phyloP scores from a whole-genome alignment of 2,329 filamentous ascomycete species.

The Fusarium torulosum region DNA sequence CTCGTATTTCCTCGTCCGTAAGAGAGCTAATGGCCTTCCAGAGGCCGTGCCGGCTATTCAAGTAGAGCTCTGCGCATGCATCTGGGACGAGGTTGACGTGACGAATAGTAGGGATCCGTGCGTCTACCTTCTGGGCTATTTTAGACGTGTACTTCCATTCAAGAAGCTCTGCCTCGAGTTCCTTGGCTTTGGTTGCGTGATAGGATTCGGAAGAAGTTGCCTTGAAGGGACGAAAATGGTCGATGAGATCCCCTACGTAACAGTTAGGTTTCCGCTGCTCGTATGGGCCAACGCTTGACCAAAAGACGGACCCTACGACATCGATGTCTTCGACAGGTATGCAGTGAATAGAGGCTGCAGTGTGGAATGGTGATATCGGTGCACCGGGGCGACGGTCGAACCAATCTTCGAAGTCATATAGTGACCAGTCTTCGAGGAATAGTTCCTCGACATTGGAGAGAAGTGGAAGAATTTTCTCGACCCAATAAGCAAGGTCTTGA shows the following conservation, averaged over 20 bases:
- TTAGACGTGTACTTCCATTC: too few relatives aligned
- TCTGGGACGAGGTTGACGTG: constrained; percentile 3
- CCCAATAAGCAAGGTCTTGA: neutral
- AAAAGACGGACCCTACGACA: neutral
- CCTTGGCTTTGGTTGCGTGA: too few relatives aligned
- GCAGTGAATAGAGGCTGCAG: neutral
- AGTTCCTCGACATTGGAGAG: neutral
- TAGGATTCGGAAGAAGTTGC: too few relatives aligned
- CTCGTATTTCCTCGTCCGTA: fast-evolving
- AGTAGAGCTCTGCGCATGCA: neutral
- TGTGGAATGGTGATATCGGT: neutral
- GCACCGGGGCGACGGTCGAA: neutral
- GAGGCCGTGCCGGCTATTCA: neutral
- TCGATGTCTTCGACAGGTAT: constrained; percentile 3
- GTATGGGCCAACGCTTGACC: neutral
- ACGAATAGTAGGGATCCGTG: neutral
- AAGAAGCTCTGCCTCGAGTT: too few relatives aligned
- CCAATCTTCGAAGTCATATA: neutral
- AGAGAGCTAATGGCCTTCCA: neutral
- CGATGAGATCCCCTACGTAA: too few relatives aligned
- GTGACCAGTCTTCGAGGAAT: neutral
- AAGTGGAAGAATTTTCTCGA: neutral
- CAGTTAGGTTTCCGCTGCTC: too few relatives aligned
- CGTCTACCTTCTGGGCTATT: too few relatives aligned
- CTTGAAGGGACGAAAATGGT: too few relatives aligned